A percentile compares a stretch with the other conserved stretches of the same genome.
Evolutionary conservation across 2,329 filamentous ascomycete species (phyloP).

Genomic region (Botryotinia narcissicola): DNA sequence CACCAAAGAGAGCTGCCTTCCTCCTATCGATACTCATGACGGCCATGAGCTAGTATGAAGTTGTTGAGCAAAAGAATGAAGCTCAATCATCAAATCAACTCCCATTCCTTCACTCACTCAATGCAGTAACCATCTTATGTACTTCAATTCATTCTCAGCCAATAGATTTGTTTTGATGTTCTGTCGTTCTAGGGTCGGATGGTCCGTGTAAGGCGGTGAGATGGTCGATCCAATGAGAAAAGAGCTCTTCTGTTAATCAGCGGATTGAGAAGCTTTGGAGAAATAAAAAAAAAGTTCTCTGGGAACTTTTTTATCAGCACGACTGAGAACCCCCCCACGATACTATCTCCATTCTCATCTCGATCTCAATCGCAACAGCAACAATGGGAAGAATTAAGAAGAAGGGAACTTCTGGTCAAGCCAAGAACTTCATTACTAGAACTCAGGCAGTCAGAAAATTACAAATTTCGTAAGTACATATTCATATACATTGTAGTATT

Average conservation of each 20-base stretch:
- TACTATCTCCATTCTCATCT: neutral
- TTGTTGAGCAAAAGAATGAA: slow-evolving; percentile 28
- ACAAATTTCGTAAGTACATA: slow-evolving; percentile 57
- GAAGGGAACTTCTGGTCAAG: slow-evolving; percentile 82
- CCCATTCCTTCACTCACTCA: neutral
- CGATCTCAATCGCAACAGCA: slow-evolving; percentile 26
- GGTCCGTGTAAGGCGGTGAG: slow-evolving; percentile 23
- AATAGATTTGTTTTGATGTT: slow-evolving; percentile 13
- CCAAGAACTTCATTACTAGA: slow-evolving; percentile 97
- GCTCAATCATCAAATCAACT: slow-evolving; percentile 15
- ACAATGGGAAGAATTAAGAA: slow-evolving; percentile 79
- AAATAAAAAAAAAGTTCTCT: slow-evolving; percentile 21
- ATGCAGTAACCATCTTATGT: neutral
- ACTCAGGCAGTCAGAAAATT: slow-evolving; percentile 97
- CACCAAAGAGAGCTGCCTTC: slow-evolving; percentile 67
- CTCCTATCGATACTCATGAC: slow-evolving; percentile 54
- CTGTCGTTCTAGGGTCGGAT: neutral
- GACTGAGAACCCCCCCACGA: slow-evolving; percentile 14
- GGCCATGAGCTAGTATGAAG: neutral
- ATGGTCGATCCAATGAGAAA: slow-evolving; percentile 18
- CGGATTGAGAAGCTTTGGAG: slow-evolving; percentile 12
- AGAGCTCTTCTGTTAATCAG: slow-evolving; percentile 5
- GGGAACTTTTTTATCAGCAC: slow-evolving; percentile 19
- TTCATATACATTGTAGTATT: neutral
- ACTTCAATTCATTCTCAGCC: neutral